phyloP scores from a whole-genome alignment of 768 basidiomycete species.

The Paxillus involutus region DNA sequence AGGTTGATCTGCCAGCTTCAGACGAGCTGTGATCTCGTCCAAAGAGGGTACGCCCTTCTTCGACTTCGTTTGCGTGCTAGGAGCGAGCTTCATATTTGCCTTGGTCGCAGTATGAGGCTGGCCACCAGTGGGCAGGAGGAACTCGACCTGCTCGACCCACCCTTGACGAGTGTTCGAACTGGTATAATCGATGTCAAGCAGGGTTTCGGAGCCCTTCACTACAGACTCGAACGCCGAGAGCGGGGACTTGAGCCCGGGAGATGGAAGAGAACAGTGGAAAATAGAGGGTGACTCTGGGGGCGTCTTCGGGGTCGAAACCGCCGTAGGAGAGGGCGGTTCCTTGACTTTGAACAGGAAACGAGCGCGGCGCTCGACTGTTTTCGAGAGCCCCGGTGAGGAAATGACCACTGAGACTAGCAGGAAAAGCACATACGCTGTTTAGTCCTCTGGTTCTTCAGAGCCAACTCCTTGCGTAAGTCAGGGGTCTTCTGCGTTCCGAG shows the following conservation, averaged over 20 bases:
- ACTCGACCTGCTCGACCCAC: slow-evolving; percentile 72
- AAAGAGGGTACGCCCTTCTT: slow-evolving; percentile 57
- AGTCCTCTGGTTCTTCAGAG: slow-evolving; percentile 66
- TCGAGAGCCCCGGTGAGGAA: slow-evolving; percentile 1
- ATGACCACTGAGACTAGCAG: background rate
- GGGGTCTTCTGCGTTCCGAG: slow-evolving; percentile 45
- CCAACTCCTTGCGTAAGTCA: slow-evolving; percentile 74
- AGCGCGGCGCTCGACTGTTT: slow-evolving; percentile 70
- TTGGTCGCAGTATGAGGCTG: slow-evolving; percentile 11
- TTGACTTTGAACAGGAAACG: slow-evolving; percentile 73
- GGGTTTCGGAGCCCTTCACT: slow-evolving; percentile 12
- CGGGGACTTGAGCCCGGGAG: slow-evolving; percentile 65
- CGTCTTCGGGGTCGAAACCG: slow-evolving; percentile 57
- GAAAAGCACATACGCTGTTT: slow-evolving; percentile 60
- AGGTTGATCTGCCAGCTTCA: slow-evolving; percentile 31
- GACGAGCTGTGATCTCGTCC: slow-evolving; percentile 71
- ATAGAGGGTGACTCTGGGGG: slow-evolving; percentile 70
- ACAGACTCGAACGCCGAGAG: slow-evolving; percentile 56
- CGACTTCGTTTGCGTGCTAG: slow-evolving; percentile 8
- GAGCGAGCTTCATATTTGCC: background rate
- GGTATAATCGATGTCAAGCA: background rate
- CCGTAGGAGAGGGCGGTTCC: slow-evolving; percentile 63
- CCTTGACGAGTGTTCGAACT: background rate
- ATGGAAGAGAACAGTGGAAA: slow-evolving; percentile 69
- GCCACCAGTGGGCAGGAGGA: slow-evolving; percentile 40